A percentile compares a stretch with the other conserved stretches of the same genome.
Evolutionary conservation across 2,329 filamentous ascomycete genomes (phyloP).

Genomic region (Coniochaeta sp.): DNA sequence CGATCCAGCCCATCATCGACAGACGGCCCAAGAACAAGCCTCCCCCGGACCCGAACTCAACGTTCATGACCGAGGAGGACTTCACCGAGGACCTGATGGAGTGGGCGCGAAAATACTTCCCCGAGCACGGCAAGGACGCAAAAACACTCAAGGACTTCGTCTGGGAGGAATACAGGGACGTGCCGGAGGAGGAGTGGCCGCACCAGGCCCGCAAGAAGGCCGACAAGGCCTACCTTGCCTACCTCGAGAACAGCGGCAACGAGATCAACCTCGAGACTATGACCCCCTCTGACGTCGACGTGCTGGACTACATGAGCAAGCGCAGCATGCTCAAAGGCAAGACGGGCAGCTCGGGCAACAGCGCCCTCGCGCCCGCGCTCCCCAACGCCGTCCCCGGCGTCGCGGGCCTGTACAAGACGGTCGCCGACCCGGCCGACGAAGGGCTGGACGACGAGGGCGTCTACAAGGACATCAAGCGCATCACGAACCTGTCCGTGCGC

Average conservation of each 20-base stretch:
- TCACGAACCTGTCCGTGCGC: constrained; percentile 45
- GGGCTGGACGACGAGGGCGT: constrained; percentile 43
- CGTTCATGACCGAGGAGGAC: constrained; percentile 57
- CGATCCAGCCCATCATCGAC: constrained; percentile 72
- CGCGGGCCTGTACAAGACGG: constrained; percentile 40
- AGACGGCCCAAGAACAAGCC: constrained; percentile 46
- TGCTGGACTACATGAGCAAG: constrained; percentile 25
- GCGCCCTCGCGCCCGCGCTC: constrained; percentile 42
- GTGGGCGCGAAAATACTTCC: constrained; percentile 29
- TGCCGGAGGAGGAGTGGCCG: constrained; percentile 18
- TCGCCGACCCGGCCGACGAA: constrained; percentile 41
- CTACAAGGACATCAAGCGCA: constrained; percentile 45
- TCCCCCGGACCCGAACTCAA: constrained; percentile 47
- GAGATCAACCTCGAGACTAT: constrained; percentile 13
- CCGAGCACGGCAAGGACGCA: constrained; percentile 12
- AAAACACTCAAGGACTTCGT: constrained; percentile 29
- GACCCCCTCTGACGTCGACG: constrained; percentile 21
- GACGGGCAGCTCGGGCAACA: constrained; percentile 26
- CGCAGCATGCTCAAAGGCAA: constrained; percentile 25
- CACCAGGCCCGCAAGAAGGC: constrained; percentile 15
- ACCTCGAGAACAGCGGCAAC: constrained; percentile 15
- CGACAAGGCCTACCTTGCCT: constrained; percentile 17
- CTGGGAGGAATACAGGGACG: constrained; percentile 16
- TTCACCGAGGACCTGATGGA: constrained; percentile 50
- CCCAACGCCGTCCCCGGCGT: constrained; percentile 46